phyloP scores from a whole-genome alignment of 2,329 filamentous ascomycete genomes.

The Fusarium tjaetaba region DNA sequence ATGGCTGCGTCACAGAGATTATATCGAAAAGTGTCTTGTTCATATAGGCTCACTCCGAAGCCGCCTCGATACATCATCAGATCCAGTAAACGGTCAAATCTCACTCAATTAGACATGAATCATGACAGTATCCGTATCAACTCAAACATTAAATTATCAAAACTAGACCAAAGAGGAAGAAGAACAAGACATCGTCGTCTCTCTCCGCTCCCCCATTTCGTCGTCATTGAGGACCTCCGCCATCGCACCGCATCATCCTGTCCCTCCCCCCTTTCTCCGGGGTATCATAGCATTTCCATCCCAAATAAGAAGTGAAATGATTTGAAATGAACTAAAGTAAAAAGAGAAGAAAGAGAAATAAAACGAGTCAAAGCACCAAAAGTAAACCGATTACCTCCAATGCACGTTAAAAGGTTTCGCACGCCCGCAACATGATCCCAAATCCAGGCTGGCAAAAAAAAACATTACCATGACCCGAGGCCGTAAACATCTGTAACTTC shows the following conservation, averaged over 20 bases:
- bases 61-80: background rate
- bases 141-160: constrained; percentile 30
- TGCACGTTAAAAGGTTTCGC: constrained; percentile 5
- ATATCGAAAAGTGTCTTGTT: background rate
- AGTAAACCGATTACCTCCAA: constrained; percentile 19
- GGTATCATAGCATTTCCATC: constrained; percentile 36
- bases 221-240: background rate
- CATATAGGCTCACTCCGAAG: background rate
- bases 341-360: background rate
- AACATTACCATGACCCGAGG: constrained; percentile 16
- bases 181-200: constrained; percentile 12
- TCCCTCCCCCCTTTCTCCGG: constrained; percentile 31
- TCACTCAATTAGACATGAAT: background rate
- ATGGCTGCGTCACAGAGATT: background rate
- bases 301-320: constrained; percentile 17
- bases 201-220: background rate
- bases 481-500: constrained; percentile 34
- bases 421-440: constrained; percentile 24
- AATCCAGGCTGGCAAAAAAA: constrained; percentile 16
- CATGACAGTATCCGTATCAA: background rate
- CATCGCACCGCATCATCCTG: constrained; percentile 22
- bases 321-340: background rate
- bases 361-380: constrained; percentile 29
- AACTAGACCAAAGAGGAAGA: constrained; percentile 23
- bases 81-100: background rate